Percentiles rank a stretch among this genome's conserved stretches.
phyloP scores from a whole-genome alignment of 306 rosid genomes.

The Castanospermum australe region DNA sequence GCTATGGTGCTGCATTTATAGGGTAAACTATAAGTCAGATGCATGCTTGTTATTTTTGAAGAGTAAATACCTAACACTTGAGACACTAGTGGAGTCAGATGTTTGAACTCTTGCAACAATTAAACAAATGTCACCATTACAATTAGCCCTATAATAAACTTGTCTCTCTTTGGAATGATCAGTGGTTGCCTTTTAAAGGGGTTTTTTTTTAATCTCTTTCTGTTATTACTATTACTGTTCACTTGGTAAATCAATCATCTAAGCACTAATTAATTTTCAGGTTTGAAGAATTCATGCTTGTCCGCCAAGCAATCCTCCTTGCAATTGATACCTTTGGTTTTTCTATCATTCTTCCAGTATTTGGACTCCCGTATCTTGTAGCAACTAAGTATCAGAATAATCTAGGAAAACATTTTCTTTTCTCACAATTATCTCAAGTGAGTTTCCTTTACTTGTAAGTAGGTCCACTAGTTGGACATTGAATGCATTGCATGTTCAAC shows the following conservation, averaged over 20 bases:
- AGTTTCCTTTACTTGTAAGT: conserved; percentile 35
- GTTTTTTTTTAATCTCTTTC: not conserved
- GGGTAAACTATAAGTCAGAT: conserved; percentile 54
- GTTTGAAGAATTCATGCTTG: conserved; percentile 82
- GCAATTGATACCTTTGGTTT: conserved; percentile 85
- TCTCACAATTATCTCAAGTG: conserved; percentile 66
- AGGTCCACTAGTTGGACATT: conserved; percentile 12
- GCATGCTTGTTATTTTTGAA: not conserved
- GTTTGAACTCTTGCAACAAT: not conserved
- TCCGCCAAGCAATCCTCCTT: conserved; percentile 91
- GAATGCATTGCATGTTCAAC: conserved; percentile 16
- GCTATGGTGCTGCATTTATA: conserved; percentile 94
- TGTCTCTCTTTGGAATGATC: conserved; percentile 1
- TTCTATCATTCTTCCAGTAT: conserved; percentile 84
- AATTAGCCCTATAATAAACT: not conserved
- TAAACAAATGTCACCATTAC: not conserved
- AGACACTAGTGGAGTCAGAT: not conserved
- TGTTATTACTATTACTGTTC: conserved; percentile 1
- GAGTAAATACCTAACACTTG: not conserved
- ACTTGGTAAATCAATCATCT: conserved; percentile 9
- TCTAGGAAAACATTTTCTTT: conserved; percentile 41
- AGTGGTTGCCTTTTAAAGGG: conserved; percentile 14
- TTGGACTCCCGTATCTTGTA: conserved; percentile 83
- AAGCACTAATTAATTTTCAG: conserved; percentile 47
- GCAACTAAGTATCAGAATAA: conserved; percentile 37